Percentiles rank a stretch among this genome's conserved stretches.
Evolutionary conservation across 179 eudicot genomes (phyloP).

Genomic region (Corrigiola litoralis): DNA sequence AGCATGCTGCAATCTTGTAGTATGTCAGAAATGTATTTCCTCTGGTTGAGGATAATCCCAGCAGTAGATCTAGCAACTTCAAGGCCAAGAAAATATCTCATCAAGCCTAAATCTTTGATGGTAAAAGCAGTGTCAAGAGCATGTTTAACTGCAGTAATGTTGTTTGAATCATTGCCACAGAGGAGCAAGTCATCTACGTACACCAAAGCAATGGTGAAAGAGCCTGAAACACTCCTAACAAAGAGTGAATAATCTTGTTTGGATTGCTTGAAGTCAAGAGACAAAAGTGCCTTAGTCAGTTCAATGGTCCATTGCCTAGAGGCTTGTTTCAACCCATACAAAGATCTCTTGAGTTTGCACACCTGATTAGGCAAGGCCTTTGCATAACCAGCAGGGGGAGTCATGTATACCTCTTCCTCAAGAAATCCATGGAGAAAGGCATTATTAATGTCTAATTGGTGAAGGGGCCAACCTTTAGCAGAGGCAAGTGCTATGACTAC

Average conservation of each 20-base stretch:
- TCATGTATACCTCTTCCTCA: neutral
- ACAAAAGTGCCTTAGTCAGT: neutral
- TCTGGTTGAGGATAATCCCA: no score
- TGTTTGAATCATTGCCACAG: neutral
- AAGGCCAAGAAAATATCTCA: no score
- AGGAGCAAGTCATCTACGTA: neutral
- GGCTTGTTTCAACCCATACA: neutral
- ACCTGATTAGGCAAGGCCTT: neutral
- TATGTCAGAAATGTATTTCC: no score
- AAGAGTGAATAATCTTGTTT: neutral
- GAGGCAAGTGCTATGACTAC: neutral
- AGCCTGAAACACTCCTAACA: neutral
- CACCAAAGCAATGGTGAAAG: neutral
- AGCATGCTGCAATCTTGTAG: no score
- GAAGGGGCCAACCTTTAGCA: neutral
- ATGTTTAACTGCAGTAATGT: no score
- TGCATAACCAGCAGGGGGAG: neutral
- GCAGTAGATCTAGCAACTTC: no score
- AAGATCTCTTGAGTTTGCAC: neutral
- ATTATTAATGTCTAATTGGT: neutral
- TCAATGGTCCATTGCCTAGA: neutral
- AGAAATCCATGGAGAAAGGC: neutral
- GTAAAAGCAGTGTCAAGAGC: no score
- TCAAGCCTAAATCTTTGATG: no score
- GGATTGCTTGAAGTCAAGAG: neutral